Evolutionary conservation across 192 early-diverging fungal species (phyloP), one percentile per base, ranked within the genome.

Genomic region (Pilaira anomala): DNA sequence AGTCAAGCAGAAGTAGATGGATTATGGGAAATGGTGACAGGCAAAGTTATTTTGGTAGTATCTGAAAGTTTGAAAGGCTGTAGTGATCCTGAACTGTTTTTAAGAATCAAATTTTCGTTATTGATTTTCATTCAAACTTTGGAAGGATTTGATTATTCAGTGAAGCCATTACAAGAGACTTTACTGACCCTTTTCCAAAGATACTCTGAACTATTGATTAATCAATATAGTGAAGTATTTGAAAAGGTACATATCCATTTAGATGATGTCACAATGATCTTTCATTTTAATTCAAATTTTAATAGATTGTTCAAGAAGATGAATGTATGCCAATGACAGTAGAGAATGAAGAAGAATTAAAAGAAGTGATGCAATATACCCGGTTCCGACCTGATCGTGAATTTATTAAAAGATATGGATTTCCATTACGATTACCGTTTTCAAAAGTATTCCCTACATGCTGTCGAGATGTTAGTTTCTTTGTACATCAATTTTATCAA

Each of bases 71-170:
- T 99, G 48, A 79, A 82, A 59, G 87, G 87, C 8, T 94, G 95
- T 62, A 74, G 81, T 12, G 82, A 88, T 59, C 91, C 97, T 13
- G 85, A 88, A 14, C 74, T 89, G 52, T 95, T 96, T 30, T 69
- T 93, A 40, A 67, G 76, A 29, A 86, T 99, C 63, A 93, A 98
- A 61, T 62, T 83, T 26, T 50, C 74, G n/a, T 76, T 98, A 52
- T 80, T 89, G 24, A 79, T 89, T 3, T 99, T 95, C 63, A 96
- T 95, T 18, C 88, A 95, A 52, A 96, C 93, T 13, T 80, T 98
- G 76, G 93, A 95, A 75, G 80, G 79, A 8, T 94, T 90, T 68
- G 85, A 84, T 11, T 95, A 91, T 64, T 79, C 81, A 24, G 86
- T 94, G 2, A 79, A 79, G 14, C 76, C 77, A 25, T 67, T 93